Conservation (phyloP, 1,139 yeast genomes). For the Hemisphaericaspora subhashii region DNA sequence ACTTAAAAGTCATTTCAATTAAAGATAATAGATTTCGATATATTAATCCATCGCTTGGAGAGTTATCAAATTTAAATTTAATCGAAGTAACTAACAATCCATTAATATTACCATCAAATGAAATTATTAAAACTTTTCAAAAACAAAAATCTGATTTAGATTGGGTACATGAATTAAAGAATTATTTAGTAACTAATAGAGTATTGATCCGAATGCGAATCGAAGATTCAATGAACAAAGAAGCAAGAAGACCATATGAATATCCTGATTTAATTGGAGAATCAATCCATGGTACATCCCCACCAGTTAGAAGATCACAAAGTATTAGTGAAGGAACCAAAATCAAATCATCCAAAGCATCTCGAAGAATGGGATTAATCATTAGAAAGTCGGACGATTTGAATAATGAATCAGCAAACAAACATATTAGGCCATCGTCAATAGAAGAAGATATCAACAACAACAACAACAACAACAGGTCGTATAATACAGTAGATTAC, state of each 20-base stretch:
- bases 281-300: slow-evolving; percentile 14
- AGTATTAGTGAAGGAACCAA: slow-evolving; percentile 46
- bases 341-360: slow-evolving; percentile 63
- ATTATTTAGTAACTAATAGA: slow-evolving; percentile 36
- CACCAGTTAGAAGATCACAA: slow-evolving; percentile 43
- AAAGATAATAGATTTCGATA: slow-evolving; percentile 60
- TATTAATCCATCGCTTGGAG: slow-evolving; percentile 57
- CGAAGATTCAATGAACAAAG: slow-evolving; percentile 16
- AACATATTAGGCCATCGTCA: slow-evolving; percentile 4
- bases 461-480: too few species aligned
- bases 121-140: slow-evolving; percentile 34
- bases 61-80: slow-evolving; percentile 53
- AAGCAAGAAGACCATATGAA: slow-evolving; percentile 5
- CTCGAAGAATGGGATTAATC: slow-evolving; percentile 67
- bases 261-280: background rate
- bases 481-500: slow-evolving; percentile 12
- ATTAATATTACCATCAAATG: slow-evolving; percentile 50
- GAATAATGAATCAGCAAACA: slow-evolving; percentile 13
- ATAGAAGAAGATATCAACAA: slow-evolving; percentile 13
- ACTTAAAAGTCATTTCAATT: slow-evolving; percentile 59
- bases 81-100: slow-evolving; percentile 76
- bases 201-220: slow-evolving; percentile 23
- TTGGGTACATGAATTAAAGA: slow-evolving; percentile 56
- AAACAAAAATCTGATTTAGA: slow-evolving; percentile 46
- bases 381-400: slow-evolving; percentile 42